Conservation (phyloP, 2,329 filamentous ascomycete genomes). For the Fusarium piperis region DNA sequence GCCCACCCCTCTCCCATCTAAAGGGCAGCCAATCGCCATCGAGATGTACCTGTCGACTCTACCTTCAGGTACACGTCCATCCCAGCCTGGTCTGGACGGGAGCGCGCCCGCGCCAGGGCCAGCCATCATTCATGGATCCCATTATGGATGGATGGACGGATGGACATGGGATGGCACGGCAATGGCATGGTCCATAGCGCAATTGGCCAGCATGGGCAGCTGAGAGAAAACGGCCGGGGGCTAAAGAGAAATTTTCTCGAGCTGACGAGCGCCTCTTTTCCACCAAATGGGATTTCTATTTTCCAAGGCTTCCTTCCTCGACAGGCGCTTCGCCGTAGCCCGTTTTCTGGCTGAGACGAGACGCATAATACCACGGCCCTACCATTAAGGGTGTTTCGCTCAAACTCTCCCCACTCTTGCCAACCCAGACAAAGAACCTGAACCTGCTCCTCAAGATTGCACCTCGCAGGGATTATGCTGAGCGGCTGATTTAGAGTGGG, state of each 20-base stretch:
- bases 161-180: neutral
- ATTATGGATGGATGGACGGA: neutral
- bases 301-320: constrained; percentile 8
- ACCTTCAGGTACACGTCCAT: constrained; percentile 26
- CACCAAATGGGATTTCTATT: neutral
- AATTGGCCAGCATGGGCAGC: neutral
- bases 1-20: constrained; percentile 3
- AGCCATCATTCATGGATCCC: neutral
- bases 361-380: constrained; percentile 26
- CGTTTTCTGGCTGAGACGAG: constrained; percentile 18
- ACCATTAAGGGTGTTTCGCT: constrained; percentile 4
- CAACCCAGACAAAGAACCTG: constrained; percentile 8
- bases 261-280: neutral
- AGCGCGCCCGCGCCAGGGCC: constrained; percentile 3
- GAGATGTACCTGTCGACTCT: constrained; percentile 32
- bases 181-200: constrained; percentile 1
- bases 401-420: constrained; percentile 19
- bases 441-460: constrained; percentile 31
- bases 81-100: constrained; percentile 7
- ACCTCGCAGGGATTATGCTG: constrained; percentile 26
- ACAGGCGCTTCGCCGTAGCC: constrained; percentile 10
- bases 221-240: neutral
- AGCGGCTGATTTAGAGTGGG: constrained; percentile 35
- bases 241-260: neutral
- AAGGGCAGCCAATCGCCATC: constrained; percentile 19